Percentiles rank a stretch among this genome's conserved stretches.
Conservation (phyloP, 371 early-diverging fungal genomes). For the Mucor sp. region DNA sequence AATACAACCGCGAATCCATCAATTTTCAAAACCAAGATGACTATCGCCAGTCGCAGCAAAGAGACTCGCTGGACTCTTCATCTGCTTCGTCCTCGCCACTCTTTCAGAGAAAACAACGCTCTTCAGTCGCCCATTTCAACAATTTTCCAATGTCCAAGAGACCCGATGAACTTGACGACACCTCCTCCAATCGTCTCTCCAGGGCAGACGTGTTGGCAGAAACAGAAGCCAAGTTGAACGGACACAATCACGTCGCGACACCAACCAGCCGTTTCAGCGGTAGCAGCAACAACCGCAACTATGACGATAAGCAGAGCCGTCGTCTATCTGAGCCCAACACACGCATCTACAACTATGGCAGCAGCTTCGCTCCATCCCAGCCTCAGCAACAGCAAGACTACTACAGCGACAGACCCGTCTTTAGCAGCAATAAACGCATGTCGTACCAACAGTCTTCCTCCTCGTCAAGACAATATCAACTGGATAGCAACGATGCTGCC, state of each 20-base stretch:
- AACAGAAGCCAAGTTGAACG: conserved; percentile 50
- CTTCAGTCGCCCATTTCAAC: conserved; percentile 42
- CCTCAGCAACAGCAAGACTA: not conserved
- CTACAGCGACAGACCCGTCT: not conserved
- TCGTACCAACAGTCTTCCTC: conserved; percentile 8
- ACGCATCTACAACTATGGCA: conserved; percentile 15
- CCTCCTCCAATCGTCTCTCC: conserved; percentile 17
- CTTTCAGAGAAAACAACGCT: conserved; percentile 29
- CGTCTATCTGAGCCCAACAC: conserved; percentile 47
- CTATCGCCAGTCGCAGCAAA: conserved; percentile 6
- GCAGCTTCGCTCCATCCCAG: not conserved
- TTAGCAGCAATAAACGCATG: conserved; percentile 7
- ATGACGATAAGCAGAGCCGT: conserved; percentile 31
- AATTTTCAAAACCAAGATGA: not conserved
- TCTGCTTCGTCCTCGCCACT: not conserved
- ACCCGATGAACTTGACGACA: conserved; percentile 11
- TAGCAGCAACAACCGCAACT: no score
- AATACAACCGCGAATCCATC: not conserved
- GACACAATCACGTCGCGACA: conserved; percentile 10
- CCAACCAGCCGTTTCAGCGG: not conserved
- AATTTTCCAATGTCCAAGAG: conserved; percentile 26
- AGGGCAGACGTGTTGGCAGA: conserved; percentile 49
- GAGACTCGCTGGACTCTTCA: not conserved
- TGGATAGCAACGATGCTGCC: not conserved
- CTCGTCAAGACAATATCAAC: not conserved